Base-by-base conservation (phyloP, 495 filamentous ascomycete species). In the Cryomyces minteri region DNA sequence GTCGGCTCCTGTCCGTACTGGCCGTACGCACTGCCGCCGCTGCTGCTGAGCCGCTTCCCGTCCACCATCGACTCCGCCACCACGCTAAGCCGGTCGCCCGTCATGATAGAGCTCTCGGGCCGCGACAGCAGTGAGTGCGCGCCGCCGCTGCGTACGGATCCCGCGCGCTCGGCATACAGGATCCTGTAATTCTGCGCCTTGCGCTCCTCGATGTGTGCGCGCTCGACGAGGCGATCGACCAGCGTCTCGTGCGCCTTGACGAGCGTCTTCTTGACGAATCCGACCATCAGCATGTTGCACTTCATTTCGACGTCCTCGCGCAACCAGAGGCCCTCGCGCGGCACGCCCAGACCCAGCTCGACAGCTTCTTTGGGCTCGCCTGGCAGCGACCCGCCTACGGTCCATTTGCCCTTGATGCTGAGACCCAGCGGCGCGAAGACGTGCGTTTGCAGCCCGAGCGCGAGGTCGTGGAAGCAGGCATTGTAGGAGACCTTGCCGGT, bases 281-380 rank as follows among this genome's bases (percentile, higher is more conserved):
- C 56, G 0, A 74, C 69, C 64, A 85, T 70, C 48, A 84, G 61
- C 14, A 84, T 62, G 52, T 86, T 87, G 67, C 80, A 86, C 44
- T 69, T 68, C 63, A 90, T 75, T 43, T 83, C 73, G 39, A 85
- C 74, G 48, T 87, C 82, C 62, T 88, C 82, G 7, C 77, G 68
- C 18, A 88, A 59, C 56, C 81, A 88, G 0, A 90, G 68, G 1
- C 82, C 83, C 29, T 67, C 66, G 8, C 63, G 58, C 2, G 82
- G 82, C 1, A 67, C 62, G 8, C 71, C 71, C 25, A 79, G 54
- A 7, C 77, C 79, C 1, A 79, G 57, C 57, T 84, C 81, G 1
- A 65, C 58, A 0, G 73, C 62, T 47, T 74, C 62, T 8, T 63
- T 62, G 0, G 69, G 66, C 50, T 86, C 81, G 36, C 78, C 79